Conservation (phyloP, 495 filamentous ascomycete species). For the Penicillium mononematosum region DNA sequence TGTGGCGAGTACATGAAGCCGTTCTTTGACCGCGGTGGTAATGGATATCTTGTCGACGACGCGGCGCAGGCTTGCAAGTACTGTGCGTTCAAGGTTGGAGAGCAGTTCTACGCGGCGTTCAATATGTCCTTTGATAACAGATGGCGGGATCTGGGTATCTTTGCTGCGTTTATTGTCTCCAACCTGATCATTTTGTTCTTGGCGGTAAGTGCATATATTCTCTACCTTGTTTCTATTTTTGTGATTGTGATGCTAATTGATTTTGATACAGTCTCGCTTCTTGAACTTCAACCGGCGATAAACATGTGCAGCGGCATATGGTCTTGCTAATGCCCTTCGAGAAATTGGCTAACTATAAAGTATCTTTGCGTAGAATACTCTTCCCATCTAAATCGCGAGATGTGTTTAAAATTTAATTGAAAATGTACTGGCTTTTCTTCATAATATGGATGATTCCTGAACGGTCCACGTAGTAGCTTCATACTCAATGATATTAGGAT, state of each 20-base stretch:
- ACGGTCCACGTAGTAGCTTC: too few relatives aligned
- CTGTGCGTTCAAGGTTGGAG: slow-evolving; percentile 73
- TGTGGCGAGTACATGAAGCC: slow-evolving; percentile 73
- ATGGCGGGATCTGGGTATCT: slow-evolving; percentile 81
- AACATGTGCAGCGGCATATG: not conserved
- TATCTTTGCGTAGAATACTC: not conserved
- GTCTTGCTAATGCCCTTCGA: not conserved
- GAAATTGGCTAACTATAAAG: not conserved
- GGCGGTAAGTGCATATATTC: slow-evolving; percentile 36
- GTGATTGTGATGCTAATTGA: slow-evolving; percentile 21
- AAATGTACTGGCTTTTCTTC: not conserved
- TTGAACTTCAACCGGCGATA: slow-evolving; percentile 65
- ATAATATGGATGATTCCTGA: too few relatives aligned
- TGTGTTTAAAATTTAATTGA: not conserved
- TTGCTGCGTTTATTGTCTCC: slow-evolving; percentile 67
- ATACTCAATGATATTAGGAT: too few relatives aligned
- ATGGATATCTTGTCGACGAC: slow-evolving; percentile 64
- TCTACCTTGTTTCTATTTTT: not conserved
- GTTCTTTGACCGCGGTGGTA: slow-evolving; percentile 62
- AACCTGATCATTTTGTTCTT: slow-evolving; percentile 74
- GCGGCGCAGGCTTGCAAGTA: slow-evolving; percentile 65
- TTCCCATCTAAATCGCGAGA: not conserved
- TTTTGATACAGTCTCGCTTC: slow-evolving; percentile 51
- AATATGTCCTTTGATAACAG: slow-evolving; percentile 62
- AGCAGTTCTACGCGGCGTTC: slow-evolving; percentile 71